Percentiles rank a stretch among this genome's conserved stretches.
These are phyloP conservation scores for Rachicladosporium sp. DNA, from an alignment of 2,329 filamentous ascomycete genomes.

Conservation along the genomic window DNA sequence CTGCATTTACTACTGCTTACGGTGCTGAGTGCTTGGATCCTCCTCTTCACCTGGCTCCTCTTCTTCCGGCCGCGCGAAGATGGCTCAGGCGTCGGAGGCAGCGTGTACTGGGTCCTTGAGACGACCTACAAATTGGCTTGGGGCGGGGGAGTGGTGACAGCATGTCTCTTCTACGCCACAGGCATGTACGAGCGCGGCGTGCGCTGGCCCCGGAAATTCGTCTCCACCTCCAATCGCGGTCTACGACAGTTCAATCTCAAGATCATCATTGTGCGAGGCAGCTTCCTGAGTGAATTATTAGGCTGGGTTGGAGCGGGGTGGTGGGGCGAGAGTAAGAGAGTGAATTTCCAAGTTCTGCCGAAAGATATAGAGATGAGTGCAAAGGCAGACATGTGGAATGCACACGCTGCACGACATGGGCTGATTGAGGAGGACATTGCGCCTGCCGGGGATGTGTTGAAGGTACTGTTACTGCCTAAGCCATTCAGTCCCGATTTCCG, in stretches of 20 bases:
- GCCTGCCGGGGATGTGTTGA: slow-evolving; percentile 80
- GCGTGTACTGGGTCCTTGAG: slow-evolving; percentile 92
- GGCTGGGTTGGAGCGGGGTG: slow-evolving; percentile 29
- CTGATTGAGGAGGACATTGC: slow-evolving; percentile 74
- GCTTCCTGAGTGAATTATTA: slow-evolving; percentile 69
- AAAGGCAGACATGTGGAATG: slow-evolving; percentile 47
- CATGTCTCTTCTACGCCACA: slow-evolving; percentile 79
- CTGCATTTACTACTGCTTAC: slow-evolving; percentile 89
- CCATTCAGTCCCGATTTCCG: slow-evolving; percentile 89
- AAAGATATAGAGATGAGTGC: slow-evolving; percentile 36
- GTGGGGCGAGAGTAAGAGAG: slow-evolving; percentile 19
- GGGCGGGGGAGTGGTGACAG: slow-evolving; percentile 79
- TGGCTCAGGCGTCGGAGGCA: slow-evolving; percentile 78
- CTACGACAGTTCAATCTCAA: slow-evolving; percentile 91
- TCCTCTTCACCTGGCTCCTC: slow-evolving; percentile 76
- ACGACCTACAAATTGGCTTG: slow-evolving; percentile 82
- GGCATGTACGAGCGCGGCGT: slow-evolving; percentile 95
- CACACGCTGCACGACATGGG: slow-evolving; percentile 24
- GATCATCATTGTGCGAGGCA: slow-evolving; percentile 73
- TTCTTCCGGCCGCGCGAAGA: slow-evolving; percentile 96
- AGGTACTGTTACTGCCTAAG: slow-evolving; percentile 80
- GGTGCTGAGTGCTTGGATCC: slow-evolving; percentile 66
- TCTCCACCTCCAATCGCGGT: slow-evolving; percentile 78
- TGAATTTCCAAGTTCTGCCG: slow-evolving; percentile 25
- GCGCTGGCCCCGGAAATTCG: slow-evolving; percentile 85